These are phyloP conservation scores for Rehmannia glutinosa DNA, from an alignment of 257 asterid species.

Conservation along the genomic window DNA sequence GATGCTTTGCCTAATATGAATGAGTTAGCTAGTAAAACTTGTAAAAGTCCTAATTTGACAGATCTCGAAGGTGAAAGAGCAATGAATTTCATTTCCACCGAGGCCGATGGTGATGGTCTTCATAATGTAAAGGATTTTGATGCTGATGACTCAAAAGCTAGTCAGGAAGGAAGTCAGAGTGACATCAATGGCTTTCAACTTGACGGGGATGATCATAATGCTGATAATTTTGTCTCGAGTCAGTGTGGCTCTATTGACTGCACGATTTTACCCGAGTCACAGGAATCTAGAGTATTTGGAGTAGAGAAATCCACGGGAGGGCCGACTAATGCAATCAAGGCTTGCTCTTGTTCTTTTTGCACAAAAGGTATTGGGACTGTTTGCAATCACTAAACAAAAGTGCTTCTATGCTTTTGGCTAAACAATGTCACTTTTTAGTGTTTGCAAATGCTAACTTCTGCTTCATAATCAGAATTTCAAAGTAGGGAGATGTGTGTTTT, in stretches of 20 bases:
- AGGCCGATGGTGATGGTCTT: no score
- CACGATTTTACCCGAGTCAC: conserved; percentile 53
- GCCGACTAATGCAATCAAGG: conserved; percentile 12
- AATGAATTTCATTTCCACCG: not conserved
- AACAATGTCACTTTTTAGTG: no score
- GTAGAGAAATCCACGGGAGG: conserved; percentile 34
- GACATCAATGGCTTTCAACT: conserved; percentile 19
- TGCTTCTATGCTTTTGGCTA: no score
- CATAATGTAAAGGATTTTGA: no score
- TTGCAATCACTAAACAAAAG: no score
- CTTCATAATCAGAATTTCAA: no score
- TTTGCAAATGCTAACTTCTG: no score
- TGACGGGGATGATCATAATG: conserved; percentile 35
- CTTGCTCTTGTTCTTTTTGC: conserved; percentile 81
- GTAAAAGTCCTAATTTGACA: not conserved
- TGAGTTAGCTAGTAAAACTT: no score
- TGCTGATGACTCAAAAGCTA: conserved; percentile 20
- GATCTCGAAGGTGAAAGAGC: not conserved
- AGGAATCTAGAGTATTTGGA: conserved; percentile 57
- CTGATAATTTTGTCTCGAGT: conserved; percentile 46
- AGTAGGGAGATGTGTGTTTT: no score
- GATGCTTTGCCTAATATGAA: not conserved
- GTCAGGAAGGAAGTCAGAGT: conserved; percentile 25
- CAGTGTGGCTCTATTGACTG: conserved; percentile 63
- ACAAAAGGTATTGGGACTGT: conserved; percentile 74